A percentile compares a stretch with the other conserved stretches of the same genome.
phyloP scores from a whole-genome alignment of 1,139 yeast genomes.

The Kurtzmaniella quercitrusa region DNA sequence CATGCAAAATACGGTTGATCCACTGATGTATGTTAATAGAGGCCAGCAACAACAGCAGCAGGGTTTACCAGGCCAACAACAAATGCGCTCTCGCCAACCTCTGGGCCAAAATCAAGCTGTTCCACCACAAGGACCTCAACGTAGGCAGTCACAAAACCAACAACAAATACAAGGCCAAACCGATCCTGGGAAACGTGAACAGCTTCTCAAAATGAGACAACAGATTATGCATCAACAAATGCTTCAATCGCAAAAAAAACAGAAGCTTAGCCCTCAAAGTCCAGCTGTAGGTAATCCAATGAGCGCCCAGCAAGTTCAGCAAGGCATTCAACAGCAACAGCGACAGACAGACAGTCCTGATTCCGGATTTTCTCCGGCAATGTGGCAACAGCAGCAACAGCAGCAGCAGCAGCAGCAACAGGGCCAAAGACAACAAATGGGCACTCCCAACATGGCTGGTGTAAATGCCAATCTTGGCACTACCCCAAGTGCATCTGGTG shows the following conservation, averaged over 20 bases:
- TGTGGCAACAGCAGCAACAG: constrained; percentile 10
- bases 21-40: constrained; percentile 20
- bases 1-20: constrained; percentile 15
- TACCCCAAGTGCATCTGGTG: background rate
- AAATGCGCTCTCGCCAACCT: constrained; percentile 18
- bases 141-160: constrained; percentile 30
- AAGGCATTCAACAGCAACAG: constrained; percentile 2
- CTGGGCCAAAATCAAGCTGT: constrained; percentile 27
- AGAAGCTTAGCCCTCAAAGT: constrained; percentile 6
- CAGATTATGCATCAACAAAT: constrained; percentile 40
- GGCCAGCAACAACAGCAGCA: constrained; percentile 16
- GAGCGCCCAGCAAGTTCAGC: background rate
- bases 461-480: constrained; percentile 1
- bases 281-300: background rate
- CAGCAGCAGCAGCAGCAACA: constrained; percentile 8
- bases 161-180: constrained; percentile 9
- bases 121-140: constrained; percentile 16
- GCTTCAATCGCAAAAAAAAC: constrained; percentile 23
- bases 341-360: constrained; percentile 15
- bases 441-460: background rate
- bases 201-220: constrained; percentile 33
- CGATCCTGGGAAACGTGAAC: constrained; percentile 20
- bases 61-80: constrained; percentile 10
- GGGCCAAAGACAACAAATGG: background rate
- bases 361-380: constrained; percentile 11